A percentile compares a stretch with the other conserved stretches of the same genome.
These are phyloP conservation scores for Wickerhamiella bombiphila DNA, from an alignment of 805 yeast genomes.

Conservation along the genomic window DNA sequence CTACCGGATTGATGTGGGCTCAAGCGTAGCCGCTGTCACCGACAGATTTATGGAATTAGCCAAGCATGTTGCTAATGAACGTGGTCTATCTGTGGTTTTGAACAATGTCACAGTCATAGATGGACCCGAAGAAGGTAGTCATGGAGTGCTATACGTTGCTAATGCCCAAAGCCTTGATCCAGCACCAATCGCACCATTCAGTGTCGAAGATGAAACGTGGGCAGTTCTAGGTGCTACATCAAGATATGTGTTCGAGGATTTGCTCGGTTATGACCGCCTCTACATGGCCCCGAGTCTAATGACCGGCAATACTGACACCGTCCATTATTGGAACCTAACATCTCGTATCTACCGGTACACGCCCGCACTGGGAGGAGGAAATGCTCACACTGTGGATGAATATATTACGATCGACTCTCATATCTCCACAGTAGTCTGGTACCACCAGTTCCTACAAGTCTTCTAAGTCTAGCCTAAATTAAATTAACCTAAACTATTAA, in stretches of 20 bases:
- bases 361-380: conserved; percentile 23
- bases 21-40: conserved; percentile 30
- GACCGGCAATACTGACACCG: conserved; percentile 64
- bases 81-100: conserved; percentile 30
- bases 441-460: conserved; percentile 19
- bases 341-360: conserved; percentile 45
- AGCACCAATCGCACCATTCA: conserved; percentile 39
- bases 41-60: conserved; percentile 27
- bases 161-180: conserved; percentile 27
- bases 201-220: conserved; percentile 31
- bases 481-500: too few relatives aligned
- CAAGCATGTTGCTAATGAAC: conserved; percentile 29
- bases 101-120: background rate
- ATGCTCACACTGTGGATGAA: conserved; percentile 51
- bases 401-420: conserved; percentile 40
- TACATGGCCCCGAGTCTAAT: conserved; percentile 43
- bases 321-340: conserved; percentile 48
- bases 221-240: conserved; percentile 46
- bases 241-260: conserved; percentile 46
- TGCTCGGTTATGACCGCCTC: conserved; percentile 16
- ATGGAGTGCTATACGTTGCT: conserved; percentile 5
- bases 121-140: background rate
- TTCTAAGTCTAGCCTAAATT: too few relatives aligned
- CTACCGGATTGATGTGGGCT: conserved; percentile 50
- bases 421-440: conserved; percentile 26